These are phyloP conservation scores for Xylaria sp. DNA, from an alignment of 2,329 filamentous ascomycete genomes.

Conservation along the genomic window DNA sequence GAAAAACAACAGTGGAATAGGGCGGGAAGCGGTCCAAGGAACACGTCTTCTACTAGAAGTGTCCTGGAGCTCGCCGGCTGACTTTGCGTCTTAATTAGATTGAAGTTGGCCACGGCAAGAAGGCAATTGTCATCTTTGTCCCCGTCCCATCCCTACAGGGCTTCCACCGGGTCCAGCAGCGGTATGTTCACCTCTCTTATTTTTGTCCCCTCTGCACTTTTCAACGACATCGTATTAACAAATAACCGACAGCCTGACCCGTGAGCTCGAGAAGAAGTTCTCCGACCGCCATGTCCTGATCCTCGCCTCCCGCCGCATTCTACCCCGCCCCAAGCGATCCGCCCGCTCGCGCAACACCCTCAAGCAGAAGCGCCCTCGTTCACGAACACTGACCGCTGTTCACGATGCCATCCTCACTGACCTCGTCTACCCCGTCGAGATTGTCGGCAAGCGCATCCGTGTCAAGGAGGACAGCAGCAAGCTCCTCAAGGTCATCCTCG, in stretches of 20 bases:
- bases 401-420: constrained; percentile 98
- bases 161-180: constrained; percentile 99
- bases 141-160: constrained; percentile 97
- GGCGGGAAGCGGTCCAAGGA: constrained; percentile 81
- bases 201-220: background rate
- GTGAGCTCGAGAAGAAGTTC: constrained; percentile 99
- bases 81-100: constrained; percentile 82
- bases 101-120: constrained; percentile 99
- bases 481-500: constrained; percentile 97
- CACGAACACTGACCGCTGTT: constrained; percentile 96
- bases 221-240: constrained; percentile 41
- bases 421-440: constrained; percentile 99
- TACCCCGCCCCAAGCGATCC: constrained; percentile 98
- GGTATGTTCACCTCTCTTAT: constrained; percentile 71
- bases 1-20: constrained; percentile 65
- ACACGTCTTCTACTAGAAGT: constrained; percentile 53
- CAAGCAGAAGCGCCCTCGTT: constrained; percentile 98
- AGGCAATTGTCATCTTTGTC: constrained; percentile 99
- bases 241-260: constrained; percentile 81
- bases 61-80: constrained; percentile 81
- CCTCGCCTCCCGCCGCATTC: constrained; percentile 98
- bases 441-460: constrained; percentile 97
- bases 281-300: constrained; percentile 99
- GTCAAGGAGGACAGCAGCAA: constrained; percentile 99
- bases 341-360: constrained; percentile 95